Base-by-base conservation (phyloP, 73 alveolate genomes). In the Urostyla sp. region DNA sequence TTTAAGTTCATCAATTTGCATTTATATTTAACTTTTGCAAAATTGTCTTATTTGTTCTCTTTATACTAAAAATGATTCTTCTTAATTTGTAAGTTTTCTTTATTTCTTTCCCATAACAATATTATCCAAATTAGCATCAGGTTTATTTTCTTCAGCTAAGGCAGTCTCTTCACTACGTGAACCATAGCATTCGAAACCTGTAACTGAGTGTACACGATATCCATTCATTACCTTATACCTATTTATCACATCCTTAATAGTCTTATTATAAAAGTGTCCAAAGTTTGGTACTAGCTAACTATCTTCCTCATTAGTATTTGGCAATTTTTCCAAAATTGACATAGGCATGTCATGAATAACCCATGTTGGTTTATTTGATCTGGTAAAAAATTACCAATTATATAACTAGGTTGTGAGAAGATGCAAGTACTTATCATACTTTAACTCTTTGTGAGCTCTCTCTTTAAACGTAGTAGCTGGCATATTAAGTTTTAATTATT, bases 281-380 rank as follows among this genome's bases (percentile, higher is more conserved):
- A 93, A 73, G 77, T 95, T 98, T 51, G 97, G 94, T 50, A 61
- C 95, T 91, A 7, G 99, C 97, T 57, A 91, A n/a, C n/a, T n/a
- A n/a, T n/a, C n/a, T n/a, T n/a, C n/a, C n/a, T n/a, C n/a, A n/a
- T n/a, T n/a, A n/a, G n/a, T n/a, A n/a, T n/a, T n/a, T n/a, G n/a
- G n/a, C n/a, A n/a, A n/a, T n/a, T n/a, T n/a, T n/a, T n/a, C n/a
- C n/a, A n/a, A n/a, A n/a, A n/a, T n/a, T n/a, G n/a, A 95, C 31
- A 98, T 96, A 13, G 99, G 99, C 1, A 98, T 98, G 51, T 95
- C 98, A 75, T 86, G 87, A 61, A 93, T 73, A 16, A 90, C 80
- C 88, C 96, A 76, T 20, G 74, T 72, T 45, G 94, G 93, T 51
- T 74, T 31, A 13, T 83, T 87, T 84, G 87, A 58, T 58, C 91